phyloP scores from a whole-genome alignment of 2,329 filamentous ascomycete species.

The Fusarium keratoplasticum region DNA sequence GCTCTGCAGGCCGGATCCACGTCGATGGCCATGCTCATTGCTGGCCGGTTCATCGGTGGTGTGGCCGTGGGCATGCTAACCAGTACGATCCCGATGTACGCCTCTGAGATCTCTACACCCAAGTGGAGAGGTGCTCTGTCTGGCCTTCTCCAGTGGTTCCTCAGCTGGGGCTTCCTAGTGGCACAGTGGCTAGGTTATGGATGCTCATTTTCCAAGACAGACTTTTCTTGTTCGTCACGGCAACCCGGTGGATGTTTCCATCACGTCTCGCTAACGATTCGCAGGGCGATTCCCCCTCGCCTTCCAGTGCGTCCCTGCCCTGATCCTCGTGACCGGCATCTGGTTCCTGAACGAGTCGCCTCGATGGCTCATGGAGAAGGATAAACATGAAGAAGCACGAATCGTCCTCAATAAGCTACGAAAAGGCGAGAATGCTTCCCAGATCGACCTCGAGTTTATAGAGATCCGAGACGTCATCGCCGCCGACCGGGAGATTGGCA shows the following conservation, averaged over 20 bases:
- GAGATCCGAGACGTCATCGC: slow-evolving; percentile 55
- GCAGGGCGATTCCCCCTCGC: slow-evolving; percentile 48
- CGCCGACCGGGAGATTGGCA: slow-evolving; percentile 49
- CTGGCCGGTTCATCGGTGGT: slow-evolving; percentile 62
- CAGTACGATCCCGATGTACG: slow-evolving; percentile 60
- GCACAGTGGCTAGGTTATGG: slow-evolving; percentile 52
- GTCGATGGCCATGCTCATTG: slow-evolving; percentile 56
- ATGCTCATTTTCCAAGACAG: slow-evolving; percentile 41
- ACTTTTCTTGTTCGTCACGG: slow-evolving; percentile 45
- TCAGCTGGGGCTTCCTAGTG: slow-evolving; percentile 55
- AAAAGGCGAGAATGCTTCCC: slow-evolving; percentile 44
- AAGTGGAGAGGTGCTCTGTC: slow-evolving; percentile 53
- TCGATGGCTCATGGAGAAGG: slow-evolving; percentile 51
- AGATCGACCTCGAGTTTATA: slow-evolving; percentile 54
- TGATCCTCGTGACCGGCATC: slow-evolving; percentile 38
- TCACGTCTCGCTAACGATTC: background rate
- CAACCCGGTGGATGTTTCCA: background rate
- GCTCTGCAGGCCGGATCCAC: slow-evolving; percentile 48
- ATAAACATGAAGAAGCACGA: slow-evolving; percentile 48
- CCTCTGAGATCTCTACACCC: slow-evolving; percentile 54
- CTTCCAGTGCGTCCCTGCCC: slow-evolving; percentile 44
- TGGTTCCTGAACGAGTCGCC: slow-evolving; percentile 43
- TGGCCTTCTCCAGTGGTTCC: slow-evolving; percentile 58
- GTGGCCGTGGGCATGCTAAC: slow-evolving; percentile 61
- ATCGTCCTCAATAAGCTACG: slow-evolving; percentile 49